Base-by-base conservation (phyloP, 306 rosid genomes). In the Quercus engelmannii region DNA sequence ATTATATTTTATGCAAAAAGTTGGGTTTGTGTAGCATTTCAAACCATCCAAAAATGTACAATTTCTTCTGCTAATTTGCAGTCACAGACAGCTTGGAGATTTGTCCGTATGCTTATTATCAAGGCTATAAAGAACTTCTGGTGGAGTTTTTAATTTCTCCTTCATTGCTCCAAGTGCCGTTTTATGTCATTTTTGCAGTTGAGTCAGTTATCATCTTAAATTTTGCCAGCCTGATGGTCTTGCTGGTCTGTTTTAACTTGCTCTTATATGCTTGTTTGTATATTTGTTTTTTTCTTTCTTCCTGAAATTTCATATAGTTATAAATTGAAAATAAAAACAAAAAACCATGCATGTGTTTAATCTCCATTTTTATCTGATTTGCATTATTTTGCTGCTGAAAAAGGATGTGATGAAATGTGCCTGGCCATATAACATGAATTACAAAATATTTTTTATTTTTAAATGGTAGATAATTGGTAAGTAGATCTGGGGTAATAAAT, bases 401-500 rank as follows among this genome's bases (percentile, higher is more conserved):
- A 61, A 23, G 18, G 67, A 61, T 61, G 25, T 61, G 14, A 23
- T 21, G 18, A 23, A 14, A 61, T 25, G 31, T 5, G 43, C 72
- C 43, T 52, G 31, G 20, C 56, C 58, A 19, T 80, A 21, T 64
- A 13, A 17, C 71, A 41, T 79, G 54, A 5, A 51, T 26, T 28
- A 62, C 67, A 69, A 76, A 11, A 52, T 18, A 6, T 11, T 49
- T 49, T 49, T 49, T 12, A 49, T 49, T 49, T 74, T 46, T 76
- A 11, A 64, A 68, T 62, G 76, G 55, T 81, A 69, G 61, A 73
- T n/a, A 55, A 55, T 71, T 69, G 67, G 4, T 80, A 63, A 71
- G 78, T 82, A 74, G 68, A 74, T 84, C 58, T 58, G 69, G 52
- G 61, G 4, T 52, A 21, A 76, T 85, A 58, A 51, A 73, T 64